Base-by-base conservation (phyloP, 2,329 filamentous ascomycete genomes). In the Kalmusia sp. region DNA sequence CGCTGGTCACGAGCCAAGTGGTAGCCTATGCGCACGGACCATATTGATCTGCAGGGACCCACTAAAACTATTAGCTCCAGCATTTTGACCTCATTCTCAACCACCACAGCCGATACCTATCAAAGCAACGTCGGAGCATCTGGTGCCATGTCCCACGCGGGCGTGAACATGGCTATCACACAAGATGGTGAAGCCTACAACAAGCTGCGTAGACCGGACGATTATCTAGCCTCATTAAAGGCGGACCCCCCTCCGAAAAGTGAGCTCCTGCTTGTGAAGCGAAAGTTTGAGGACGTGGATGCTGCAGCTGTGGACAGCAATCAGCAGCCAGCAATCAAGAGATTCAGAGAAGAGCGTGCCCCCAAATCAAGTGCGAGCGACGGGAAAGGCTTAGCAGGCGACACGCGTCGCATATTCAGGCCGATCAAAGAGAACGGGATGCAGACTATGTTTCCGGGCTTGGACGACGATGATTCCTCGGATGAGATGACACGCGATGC, bases 141-240 rank as follows among this genome's bases (percentile, higher is more conserved):
- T 7, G 33, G 14, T 12, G 8, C 24, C 15, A 73, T 72, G 70
- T 62, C 65, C 11, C 55, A 53, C 35, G 37, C 52, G 12, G 62
- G 67, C 27, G 49, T 60, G 12, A 73, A 73, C 30, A 28, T 63
- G 24, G 70, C 70, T 17, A 54, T 62, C 24, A 76, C 73, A 3
- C 61, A 64, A 50, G 69, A 73, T 50, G 72, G 72, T 34, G 71
- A 57, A 28, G 41, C 50, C 2, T 76, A 76, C 58, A 75, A 76
- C 55, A 75, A 73, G 53, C 61, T 74, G 21, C 62, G 63, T 28
- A 64, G 73, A 43, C 72, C 73, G 2, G 64, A 70, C 46, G 57
- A 69, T 22, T 70, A 64, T 48, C 51, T 67, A 2, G 25, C 58
- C 19, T 46, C 58, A n/a, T 49, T 57, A 6, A 44, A 55, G 2